Conservation (phyloP, 441 rosid species). For the Croton laevigatus region DNA sequence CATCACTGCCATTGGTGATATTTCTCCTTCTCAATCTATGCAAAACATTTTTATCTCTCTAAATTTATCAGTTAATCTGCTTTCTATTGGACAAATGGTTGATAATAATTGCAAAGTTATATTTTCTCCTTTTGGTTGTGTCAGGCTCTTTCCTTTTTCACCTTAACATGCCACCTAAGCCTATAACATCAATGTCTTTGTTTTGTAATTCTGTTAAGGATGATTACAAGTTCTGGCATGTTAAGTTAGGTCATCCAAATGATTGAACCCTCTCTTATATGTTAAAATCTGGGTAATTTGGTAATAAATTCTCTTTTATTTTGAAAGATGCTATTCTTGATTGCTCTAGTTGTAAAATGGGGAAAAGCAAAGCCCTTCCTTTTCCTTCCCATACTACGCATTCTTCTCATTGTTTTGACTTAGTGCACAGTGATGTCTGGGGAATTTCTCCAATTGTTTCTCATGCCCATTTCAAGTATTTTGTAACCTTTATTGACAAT, state of each 20-base stretch:
- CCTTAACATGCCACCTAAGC: background rate
- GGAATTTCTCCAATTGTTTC: background rate
- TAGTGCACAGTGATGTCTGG: background rate
- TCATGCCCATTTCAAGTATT: too few relatives aligned
- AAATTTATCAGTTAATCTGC: background rate
- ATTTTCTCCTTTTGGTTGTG: constrained; percentile 8
- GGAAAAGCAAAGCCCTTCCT: background rate
- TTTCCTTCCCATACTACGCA: background rate
- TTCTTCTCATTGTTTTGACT: background rate
- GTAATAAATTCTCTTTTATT: too few relatives aligned
- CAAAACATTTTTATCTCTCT: background rate
- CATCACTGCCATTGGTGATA: background rate
- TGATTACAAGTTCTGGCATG: background rate
- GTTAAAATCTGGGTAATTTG: background rate
- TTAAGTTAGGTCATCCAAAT: constrained; percentile 6
- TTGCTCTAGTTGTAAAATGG: background rate
- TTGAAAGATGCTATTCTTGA: too few relatives aligned
- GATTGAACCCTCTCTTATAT: background rate
- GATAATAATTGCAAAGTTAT: background rate
- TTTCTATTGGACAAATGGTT: background rate
- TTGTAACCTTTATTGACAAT: background rate
- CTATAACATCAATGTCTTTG: background rate
- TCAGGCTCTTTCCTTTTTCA: background rate
- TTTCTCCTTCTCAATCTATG: background rate
- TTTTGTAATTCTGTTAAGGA: background rate